Percentiles rank a stretch among this genome's conserved stretches.
Conservation (phyloP, 2,329 filamentous ascomycete species). For the Scolecobasidium constrictum region DNA sequence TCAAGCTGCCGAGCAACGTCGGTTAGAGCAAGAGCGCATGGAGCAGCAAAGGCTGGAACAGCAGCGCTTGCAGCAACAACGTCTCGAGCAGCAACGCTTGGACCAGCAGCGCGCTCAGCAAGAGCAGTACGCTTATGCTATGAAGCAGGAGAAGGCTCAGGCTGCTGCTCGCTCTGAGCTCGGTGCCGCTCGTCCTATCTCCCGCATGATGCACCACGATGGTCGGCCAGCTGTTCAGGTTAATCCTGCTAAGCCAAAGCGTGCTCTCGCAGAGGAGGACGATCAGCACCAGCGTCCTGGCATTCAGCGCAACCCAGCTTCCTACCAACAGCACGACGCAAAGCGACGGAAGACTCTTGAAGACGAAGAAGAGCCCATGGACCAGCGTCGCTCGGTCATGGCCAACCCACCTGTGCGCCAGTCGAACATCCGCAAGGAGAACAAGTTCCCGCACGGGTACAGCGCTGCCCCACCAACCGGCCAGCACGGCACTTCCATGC, state of each 20-base stretch:
- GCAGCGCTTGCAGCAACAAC: conserved; percentile 46
- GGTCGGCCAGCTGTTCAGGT: conserved; percentile 48
- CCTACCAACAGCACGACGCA: conserved; percentile 53
- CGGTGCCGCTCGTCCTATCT: conserved; percentile 40
- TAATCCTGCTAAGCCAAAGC: conserved; percentile 66
- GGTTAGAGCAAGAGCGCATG: conserved; percentile 31
- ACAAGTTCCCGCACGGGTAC: conserved; percentile 54
- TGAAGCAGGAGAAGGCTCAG: conserved; percentile 18
- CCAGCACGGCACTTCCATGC: conserved; percentile 35
- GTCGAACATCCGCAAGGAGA: conserved; percentile 60
- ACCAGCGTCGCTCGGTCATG: conserved; percentile 56
- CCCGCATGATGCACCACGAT: conserved; percentile 53
- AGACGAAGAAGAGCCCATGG: conserved; percentile 47
- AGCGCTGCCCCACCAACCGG: conserved; percentile 43
- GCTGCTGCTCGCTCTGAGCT: conserved; percentile 34
- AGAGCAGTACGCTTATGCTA: conserved; percentile 16
- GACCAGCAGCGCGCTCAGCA: conserved; percentile 28
- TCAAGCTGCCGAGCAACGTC: conserved; percentile 24
- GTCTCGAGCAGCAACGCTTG: conserved; percentile 39
- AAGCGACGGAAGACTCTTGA: conserved; percentile 74
- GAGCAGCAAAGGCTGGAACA: conserved; percentile 50
- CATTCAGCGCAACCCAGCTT: conserved; percentile 39
- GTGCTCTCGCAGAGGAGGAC: conserved; percentile 51
- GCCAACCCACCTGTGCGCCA: conserved; percentile 78
- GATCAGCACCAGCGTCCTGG: conserved; percentile 44